Evolutionary conservation across 2,329 filamentous ascomycete species (phyloP).

Genomic region (Penicillium verrucosum): DNA sequence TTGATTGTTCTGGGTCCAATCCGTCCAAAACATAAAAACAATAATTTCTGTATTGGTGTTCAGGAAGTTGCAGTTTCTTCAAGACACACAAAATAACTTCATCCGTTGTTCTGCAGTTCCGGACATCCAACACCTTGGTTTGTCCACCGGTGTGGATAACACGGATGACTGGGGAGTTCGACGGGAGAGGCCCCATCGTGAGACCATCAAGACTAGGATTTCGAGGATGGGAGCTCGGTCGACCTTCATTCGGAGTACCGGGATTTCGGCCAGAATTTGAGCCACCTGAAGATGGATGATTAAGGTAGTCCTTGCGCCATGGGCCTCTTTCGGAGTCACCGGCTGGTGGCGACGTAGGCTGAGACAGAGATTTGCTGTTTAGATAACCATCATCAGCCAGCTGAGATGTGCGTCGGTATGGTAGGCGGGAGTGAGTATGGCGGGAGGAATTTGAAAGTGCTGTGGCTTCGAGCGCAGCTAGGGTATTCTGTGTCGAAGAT

Average conservation of each 20-base stretch:
- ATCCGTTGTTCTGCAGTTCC: conserved; percentile 84
- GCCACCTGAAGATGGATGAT: conserved; percentile 52
- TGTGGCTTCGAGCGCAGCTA: conserved; percentile 71
- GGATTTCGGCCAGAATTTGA: conserved; percentile 55
- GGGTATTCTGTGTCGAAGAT: conserved; percentile 65
- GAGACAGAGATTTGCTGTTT: conserved; percentile 57
- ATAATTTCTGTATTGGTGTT: conserved; percentile 90
- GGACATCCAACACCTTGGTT: conserved; percentile 90
- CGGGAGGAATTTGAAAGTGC: conserved; percentile 62
- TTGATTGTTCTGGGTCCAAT: conserved; percentile 73
- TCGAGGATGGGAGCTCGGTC: conserved; percentile 68
- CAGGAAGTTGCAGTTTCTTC: conserved; percentile 80
- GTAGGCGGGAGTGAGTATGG: conserved; percentile 55
- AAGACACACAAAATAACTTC: conserved; percentile 89
- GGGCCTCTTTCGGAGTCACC: conserved; percentile 35
- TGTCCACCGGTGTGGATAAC: conserved; percentile 90
- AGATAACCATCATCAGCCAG: conserved; percentile 44
- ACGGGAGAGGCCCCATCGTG: conserved; percentile 79
- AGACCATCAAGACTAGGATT: conserved; percentile 82
- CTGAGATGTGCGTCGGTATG: conserved; percentile 62
- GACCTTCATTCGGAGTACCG: conserved; percentile 62
- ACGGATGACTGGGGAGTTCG: conserved; percentile 83
- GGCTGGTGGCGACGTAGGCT: conserved; percentile 68
- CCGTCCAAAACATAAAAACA: conserved; percentile 94
- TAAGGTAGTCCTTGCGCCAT: conserved; percentile 56